These are phyloP conservation scores for Thelonectria discophora DNA, from an alignment of 2,329 filamentous ascomycete genomes.

Conservation along the genomic window DNA sequence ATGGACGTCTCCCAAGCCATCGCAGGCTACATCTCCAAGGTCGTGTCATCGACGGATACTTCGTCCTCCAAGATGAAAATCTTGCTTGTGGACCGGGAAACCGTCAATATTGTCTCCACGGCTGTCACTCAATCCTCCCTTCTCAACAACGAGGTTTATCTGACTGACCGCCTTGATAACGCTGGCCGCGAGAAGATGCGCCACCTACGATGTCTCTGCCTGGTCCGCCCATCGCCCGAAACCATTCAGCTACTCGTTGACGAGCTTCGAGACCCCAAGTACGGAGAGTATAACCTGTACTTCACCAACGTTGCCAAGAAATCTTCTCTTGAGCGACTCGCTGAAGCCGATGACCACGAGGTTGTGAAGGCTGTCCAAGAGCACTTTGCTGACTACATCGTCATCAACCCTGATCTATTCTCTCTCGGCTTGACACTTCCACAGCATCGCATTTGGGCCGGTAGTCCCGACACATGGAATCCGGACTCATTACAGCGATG, in stretches of 20 bases:
- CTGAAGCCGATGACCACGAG: constrained; percentile 97
- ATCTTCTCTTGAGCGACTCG: constrained; percentile 89
- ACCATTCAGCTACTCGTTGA: constrained; percentile 95
- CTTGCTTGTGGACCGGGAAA: constrained; percentile 90
- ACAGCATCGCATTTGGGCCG: constrained; percentile 80
- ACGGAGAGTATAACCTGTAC: constrained; percentile 96
- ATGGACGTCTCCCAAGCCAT: constrained; percentile 97
- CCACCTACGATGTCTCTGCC: constrained; percentile 91
- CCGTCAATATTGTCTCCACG: constrained; percentile 91
- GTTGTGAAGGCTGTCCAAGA: constrained; percentile 94
- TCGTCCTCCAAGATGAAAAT: constrained; percentile 97
- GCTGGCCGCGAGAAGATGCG: constrained; percentile 94
- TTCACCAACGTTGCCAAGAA: constrained; percentile 99
- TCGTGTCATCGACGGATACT: constrained; percentile 78
- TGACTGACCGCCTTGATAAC: constrained; percentile 96
- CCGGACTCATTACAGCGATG: constrained; percentile 85
- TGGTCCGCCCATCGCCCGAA: constrained; percentile 89
- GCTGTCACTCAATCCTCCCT: constrained; percentile 95
- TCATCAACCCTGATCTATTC: constrained; percentile 94
- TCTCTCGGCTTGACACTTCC: constrained; percentile 79
- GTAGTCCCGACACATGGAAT: constrained; percentile 88
- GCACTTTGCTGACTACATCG: constrained; percentile 94
- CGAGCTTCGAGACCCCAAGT: constrained; percentile 94
- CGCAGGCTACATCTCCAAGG: constrained; percentile 94
- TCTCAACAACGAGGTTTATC: constrained; percentile 95